These are phyloP conservation scores for Penicillium digitatum DNA, from an alignment of 2,329 filamentous ascomycete species.

Conservation along the genomic window DNA sequence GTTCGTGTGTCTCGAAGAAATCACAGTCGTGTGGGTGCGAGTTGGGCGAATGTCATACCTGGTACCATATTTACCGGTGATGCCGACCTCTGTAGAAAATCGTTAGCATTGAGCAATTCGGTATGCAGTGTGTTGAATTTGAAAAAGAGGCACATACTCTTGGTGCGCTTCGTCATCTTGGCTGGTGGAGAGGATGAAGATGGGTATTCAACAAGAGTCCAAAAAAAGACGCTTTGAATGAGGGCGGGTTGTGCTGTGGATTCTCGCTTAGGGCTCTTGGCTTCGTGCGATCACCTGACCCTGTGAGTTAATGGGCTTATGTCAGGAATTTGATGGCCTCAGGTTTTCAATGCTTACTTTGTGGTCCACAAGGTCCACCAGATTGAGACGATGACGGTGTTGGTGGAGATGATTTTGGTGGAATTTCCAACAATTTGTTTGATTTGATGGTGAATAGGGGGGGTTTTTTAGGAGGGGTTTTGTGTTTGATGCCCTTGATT, in stretches of 20 bases:
- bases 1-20: conserved; percentile 17
- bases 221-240: conserved; percentile 33
- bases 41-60: conserved; percentile 60
- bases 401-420: not conserved
- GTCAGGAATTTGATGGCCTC: conserved; percentile 1
- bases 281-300: conserved; percentile 29
- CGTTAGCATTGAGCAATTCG: conserved; percentile 30
- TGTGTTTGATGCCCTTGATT: not conserved
- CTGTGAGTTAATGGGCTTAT: conserved; percentile 8
- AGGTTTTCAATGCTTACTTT: conserved; percentile 9
- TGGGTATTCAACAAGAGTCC: conserved; percentile 36
- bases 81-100: conserved; percentile 68
- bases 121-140: not conserved
- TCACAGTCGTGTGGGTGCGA: conserved; percentile 15
- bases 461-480: not conserved
- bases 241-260: conserved; percentile 33
- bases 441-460: not conserved
- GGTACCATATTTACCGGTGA: conserved; percentile 98
- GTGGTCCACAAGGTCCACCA: conserved; percentile 5
- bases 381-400: conserved; percentile 1
- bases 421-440: not conserved
- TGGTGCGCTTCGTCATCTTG: conserved; percentile 94
- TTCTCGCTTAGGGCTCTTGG: conserved; percentile 41
- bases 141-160: conserved; percentile 52
- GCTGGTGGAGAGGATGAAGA: conserved; percentile 42